Evolutionary conservation across 768 basidiomycete species (phyloP).

Genomic region (Tephrocybe sp.): DNA sequence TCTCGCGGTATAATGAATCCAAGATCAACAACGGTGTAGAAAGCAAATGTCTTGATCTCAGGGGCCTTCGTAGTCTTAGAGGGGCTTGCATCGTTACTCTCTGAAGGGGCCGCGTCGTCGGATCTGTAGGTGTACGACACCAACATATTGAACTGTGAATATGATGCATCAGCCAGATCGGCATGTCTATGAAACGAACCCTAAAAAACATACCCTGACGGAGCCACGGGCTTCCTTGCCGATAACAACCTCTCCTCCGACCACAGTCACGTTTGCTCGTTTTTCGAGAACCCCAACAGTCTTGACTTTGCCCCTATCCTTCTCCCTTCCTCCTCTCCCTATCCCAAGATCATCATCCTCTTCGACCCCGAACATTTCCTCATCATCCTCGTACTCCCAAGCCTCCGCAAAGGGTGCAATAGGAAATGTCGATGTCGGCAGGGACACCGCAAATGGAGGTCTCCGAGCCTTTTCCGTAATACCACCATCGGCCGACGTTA

Average conservation of each 20-base stretch:
- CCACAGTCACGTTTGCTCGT: constrained; percentile 83
- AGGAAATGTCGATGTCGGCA: constrained; percentile 76
- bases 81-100: constrained; percentile 49
- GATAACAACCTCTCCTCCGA: constrained; percentile 87
- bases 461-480: constrained; percentile 56
- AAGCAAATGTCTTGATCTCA: constrained; percentile 86
- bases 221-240: constrained; percentile 74
- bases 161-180: constrained; percentile 2
- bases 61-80: constrained; percentile 48
- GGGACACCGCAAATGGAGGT: constrained; percentile 74
- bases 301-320: constrained; percentile 48
- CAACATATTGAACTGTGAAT: constrained; percentile 85
- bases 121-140: constrained; percentile 93
- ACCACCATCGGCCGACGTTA: constrained; percentile 33
- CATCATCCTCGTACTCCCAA: constrained; percentile 98
- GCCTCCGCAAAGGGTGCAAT: constrained; percentile 92
- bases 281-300: constrained; percentile 83
- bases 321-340: constrained; percentile 36
- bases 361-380: constrained; percentile 84
- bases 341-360: constrained; percentile 42
- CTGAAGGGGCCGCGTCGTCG: constrained; percentile 74
- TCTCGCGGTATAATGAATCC: constrained; percentile 67
- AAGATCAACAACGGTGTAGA: constrained; percentile 82
- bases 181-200: background rate
- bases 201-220: constrained; percentile 59